phyloP scores from a whole-genome alignment of 208 protist genomes.

The Leptomonas seymouri region DNA sequence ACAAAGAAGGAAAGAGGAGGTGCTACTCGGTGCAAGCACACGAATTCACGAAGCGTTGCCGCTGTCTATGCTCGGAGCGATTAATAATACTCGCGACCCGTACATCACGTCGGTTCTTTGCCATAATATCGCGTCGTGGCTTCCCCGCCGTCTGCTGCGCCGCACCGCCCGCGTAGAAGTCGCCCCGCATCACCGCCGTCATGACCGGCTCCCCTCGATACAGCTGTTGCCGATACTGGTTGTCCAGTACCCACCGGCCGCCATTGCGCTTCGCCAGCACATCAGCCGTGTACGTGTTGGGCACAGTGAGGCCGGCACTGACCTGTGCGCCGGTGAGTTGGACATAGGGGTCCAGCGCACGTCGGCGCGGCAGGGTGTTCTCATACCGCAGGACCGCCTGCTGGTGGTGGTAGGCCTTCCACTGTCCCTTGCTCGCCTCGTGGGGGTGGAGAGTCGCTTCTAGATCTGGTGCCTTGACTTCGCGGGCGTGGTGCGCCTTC shows the following conservation, averaged over 20 bases:
- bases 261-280: conserved; percentile 34
- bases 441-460: conserved; percentile 16
- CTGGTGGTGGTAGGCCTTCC: conserved; percentile 39
- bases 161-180: conserved; percentile 53
- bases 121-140: conserved; percentile 26
- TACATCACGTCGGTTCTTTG: conserved; percentile 57
- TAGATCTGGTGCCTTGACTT: conserved; percentile 5
- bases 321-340: conserved; percentile 60
- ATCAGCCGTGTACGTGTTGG: conserved; percentile 50
- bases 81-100: conserved; percentile 58
- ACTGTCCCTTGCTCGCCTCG: conserved; percentile 18
- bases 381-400: conserved; percentile 75
- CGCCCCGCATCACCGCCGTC: conserved; percentile 74
- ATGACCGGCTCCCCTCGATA: conserved; percentile 72
- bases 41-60: background rate
- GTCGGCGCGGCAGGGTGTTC: conserved; percentile 60
- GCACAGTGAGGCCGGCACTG: conserved; percentile 34
- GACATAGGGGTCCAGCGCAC: conserved; percentile 58
- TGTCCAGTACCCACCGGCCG: conserved; percentile 68
- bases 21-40: conserved; percentile 17
- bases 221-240: conserved; percentile 71
- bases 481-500: conserved; percentile 42
- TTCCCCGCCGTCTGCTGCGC: conserved; percentile 10
- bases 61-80: conserved; percentile 19
- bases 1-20: background rate